Percentiles rank a stretch among this genome's conserved stretches.
phyloP scores from a whole-genome alignment of 495 filamentous ascomycete genomes.

The Aspergillus nanangensis region DNA sequence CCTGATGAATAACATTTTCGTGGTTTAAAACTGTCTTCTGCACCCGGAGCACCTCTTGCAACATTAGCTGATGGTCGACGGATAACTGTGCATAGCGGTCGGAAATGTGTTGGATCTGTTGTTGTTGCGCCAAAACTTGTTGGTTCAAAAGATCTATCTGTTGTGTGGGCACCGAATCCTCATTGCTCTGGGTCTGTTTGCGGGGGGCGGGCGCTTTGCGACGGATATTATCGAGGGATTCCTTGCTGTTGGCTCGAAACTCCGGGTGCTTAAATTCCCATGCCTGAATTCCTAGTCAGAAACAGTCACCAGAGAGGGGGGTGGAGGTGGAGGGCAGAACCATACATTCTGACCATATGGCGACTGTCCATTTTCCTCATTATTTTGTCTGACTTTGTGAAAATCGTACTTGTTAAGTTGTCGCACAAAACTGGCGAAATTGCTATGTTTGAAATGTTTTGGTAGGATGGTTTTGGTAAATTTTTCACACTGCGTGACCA shows the following conservation, averaged over 20 bases:
- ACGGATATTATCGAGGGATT: slow-evolving; percentile 93
- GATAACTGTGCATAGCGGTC: slow-evolving; percentile 80
- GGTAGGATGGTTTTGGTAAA: slow-evolving; percentile 97
- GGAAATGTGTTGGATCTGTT: slow-evolving; percentile 82
- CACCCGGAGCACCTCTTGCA: slow-evolving; percentile 81
- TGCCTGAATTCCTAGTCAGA: slow-evolving; percentile 48
- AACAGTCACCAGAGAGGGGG: too few species aligned
- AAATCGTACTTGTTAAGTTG: slow-evolving; percentile 99
- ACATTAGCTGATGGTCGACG: slow-evolving; percentile 78
- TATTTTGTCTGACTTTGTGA: slow-evolving; percentile 96
- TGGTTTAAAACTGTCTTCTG: slow-evolving; percentile 89
- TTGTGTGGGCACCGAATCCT: slow-evolving; percentile 76
- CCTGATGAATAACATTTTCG: slow-evolving; percentile 68
- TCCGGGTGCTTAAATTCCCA: slow-evolving; percentile 99
- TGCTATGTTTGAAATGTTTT: slow-evolving; percentile 99
- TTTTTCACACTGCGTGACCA: slow-evolving; percentile 73
- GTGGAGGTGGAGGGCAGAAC: slow-evolving; percentile 10
- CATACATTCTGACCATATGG: slow-evolving; percentile 88
- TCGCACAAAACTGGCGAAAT: slow-evolving; percentile 97
- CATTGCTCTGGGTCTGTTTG: slow-evolving; percentile 58
- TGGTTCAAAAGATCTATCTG: slow-evolving; percentile 88
- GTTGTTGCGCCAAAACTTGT: slow-evolving; percentile 84
- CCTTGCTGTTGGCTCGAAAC: slow-evolving; percentile 92
- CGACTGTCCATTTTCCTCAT: slow-evolving; percentile 86
- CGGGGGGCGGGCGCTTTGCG: slow-evolving; percentile 91